These are phyloP conservation scores for Bidens hawaiensis DNA, from an alignment of 140 eudicot genomes.

Conservation along the genomic window DNA sequence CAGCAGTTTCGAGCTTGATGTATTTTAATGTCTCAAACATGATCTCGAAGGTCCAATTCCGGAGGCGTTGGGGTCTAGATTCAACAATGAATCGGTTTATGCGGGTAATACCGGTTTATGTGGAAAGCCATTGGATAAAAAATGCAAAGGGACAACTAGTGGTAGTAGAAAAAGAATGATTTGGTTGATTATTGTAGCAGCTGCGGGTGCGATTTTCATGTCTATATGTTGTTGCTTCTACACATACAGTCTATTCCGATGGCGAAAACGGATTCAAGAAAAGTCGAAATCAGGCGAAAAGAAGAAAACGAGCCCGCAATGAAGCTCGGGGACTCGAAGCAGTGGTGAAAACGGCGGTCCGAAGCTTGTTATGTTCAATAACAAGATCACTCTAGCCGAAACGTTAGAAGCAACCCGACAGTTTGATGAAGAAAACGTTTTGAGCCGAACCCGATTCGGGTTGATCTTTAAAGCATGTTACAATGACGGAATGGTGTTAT, in stretches of 20 bases:
- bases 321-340: slow-evolving; percentile 70
- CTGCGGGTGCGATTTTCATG: slow-evolving; percentile 49
- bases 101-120: slow-evolving; percentile 51
- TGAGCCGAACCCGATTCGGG: slow-evolving; percentile 67
- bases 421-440: slow-evolving; percentile 83
- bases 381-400: slow-evolving; percentile 84
- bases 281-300: slow-evolving; percentile 56
- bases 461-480: slow-evolving; percentile 75
- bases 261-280: slow-evolving; percentile 64
- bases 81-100: slow-evolving; percentile 43
- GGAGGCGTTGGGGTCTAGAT: slow-evolving; percentile 41
- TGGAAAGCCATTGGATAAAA: slow-evolving; percentile 59
- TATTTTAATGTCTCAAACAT: slow-evolving; percentile 58
- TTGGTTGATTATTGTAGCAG: slow-evolving; percentile 42
- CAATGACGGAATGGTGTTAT: slow-evolving; percentile 83
- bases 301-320: slow-evolving; percentile 52
- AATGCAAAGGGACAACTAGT: slow-evolving; percentile 33
- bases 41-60: slow-evolving; percentile 74
- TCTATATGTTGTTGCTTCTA: slow-evolving; percentile 64
- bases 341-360: slow-evolving; percentile 79
- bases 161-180: slow-evolving; percentile 43
- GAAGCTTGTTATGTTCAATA: slow-evolving; percentile 84
- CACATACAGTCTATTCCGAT: slow-evolving; percentile 47
- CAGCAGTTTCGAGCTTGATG: slow-evolving; percentile 44
- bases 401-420: slow-evolving; percentile 86